These are phyloP conservation scores for Naganishia antarctica DNA, from an alignment of 768 basidiomycete species.

Conservation along the genomic window DNA sequence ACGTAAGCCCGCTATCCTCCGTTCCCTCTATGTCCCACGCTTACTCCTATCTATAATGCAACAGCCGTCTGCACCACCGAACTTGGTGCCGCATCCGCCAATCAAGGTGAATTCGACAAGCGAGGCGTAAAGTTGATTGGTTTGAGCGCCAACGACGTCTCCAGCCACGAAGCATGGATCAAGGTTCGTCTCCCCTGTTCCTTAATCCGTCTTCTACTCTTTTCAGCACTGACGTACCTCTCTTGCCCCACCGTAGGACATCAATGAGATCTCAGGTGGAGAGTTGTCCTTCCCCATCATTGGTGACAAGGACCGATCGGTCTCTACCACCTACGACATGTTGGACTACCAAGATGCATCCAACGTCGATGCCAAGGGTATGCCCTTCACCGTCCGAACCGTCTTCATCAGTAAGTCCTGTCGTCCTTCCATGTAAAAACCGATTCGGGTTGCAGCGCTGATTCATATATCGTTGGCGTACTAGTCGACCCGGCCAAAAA, in stretches of 20 bases:
- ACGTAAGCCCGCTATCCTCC: constrained; percentile 57
- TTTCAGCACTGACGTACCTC: neutral
- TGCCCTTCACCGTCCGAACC: constrained; percentile 96
- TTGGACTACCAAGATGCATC: constrained; percentile 90
- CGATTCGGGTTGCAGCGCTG: neutral
- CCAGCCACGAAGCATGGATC: constrained; percentile 82
- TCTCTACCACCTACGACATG: constrained; percentile 86
- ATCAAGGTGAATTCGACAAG: constrained; percentile 73
- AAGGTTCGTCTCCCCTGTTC: constrained; percentile 47
- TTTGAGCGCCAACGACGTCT: constrained; percentile 81
- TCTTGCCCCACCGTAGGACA: constrained; percentile 48
- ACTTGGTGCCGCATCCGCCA: constrained; percentile 89
- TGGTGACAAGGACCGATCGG: constrained; percentile 79
- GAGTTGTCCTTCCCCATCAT: constrained; percentile 79
- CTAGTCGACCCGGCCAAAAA: constrained; percentile 84
- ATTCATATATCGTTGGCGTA: neutral
- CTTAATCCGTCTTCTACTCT: neutral
- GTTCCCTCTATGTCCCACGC: neutral
- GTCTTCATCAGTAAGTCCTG: constrained; percentile 67
- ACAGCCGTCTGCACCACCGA: constrained; percentile 67
- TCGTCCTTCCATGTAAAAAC: neutral
- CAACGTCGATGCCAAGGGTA: constrained; percentile 58
- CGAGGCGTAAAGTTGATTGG: constrained; percentile 73
- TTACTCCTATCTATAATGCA: neutral
- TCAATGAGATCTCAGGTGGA: constrained; percentile 54